Percentiles rank a stretch among this genome's conserved stretches.
These are phyloP conservation scores for Tetrahymena elliotti DNA, from an alignment of 73 alveolate species.

Conservation along the genomic window DNA sequence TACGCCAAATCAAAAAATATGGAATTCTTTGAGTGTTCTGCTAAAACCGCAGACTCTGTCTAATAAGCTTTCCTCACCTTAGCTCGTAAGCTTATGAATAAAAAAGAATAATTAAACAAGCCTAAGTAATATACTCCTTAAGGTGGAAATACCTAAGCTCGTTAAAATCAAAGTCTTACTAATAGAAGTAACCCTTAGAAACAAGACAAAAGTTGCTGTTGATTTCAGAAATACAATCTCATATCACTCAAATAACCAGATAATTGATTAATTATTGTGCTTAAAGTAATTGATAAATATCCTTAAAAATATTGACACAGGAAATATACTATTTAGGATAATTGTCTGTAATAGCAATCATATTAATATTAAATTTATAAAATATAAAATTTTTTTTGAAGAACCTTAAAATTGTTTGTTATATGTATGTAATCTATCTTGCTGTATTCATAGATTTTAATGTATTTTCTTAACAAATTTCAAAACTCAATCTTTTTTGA, in stretches of 20 bases:
- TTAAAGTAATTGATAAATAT: neutral
- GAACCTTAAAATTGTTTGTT: neutral
- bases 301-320: neutral
- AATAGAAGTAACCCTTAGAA: neutral
- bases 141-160: neutral
- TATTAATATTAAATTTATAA: no score
- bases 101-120: conserved; percentile 16
- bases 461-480: neutral
- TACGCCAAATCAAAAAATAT: conserved; percentile 5
- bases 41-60: conserved; percentile 26
- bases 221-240: neutral
- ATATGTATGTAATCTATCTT: neutral
- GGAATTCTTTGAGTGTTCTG: conserved; percentile 19
- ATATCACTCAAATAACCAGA: neutral
- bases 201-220: neutral
- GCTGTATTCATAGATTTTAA: neutral
- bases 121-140: neutral
- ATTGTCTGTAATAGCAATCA: neutral
- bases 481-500: neutral
- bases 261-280: neutral
- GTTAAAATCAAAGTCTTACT: neutral
- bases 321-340: neutral
- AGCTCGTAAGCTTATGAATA: conserved; percentile 18
- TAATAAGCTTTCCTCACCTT: conserved; percentile 16
- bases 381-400: neutral